Percentiles rank a stretch among this genome's conserved stretches.
Evolutionary conservation across 176 grass and related monocot species (phyloP).

Genomic region (Zoysia pacifica): DNA sequence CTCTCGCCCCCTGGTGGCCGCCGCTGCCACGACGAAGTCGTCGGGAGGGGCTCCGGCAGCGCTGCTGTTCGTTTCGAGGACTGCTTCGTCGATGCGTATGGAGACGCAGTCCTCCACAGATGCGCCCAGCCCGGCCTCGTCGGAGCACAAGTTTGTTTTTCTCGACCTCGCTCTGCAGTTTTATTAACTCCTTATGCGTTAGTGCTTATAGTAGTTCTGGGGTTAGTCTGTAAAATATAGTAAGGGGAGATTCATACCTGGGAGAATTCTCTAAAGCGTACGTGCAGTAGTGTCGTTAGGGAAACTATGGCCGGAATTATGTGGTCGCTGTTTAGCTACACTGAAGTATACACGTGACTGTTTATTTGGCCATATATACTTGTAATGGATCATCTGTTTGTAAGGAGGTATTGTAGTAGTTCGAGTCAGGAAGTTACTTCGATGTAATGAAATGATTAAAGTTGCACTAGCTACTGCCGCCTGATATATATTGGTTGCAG

Average conservation of each 20-base stretch:
- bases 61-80: slow-evolving; percentile 22
- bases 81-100: slow-evolving; percentile 53
- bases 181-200: not conserved
- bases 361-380: not conserved
- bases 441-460: not conserved
- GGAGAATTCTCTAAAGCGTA: not conserved
- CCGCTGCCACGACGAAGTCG: not conserved
- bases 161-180: not conserved
- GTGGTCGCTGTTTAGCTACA: not conserved
- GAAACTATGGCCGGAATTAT: not conserved
- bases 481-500: not conserved
- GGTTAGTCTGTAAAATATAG: not conserved
- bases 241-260: not conserved
- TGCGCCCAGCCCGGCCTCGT: slow-evolving; percentile 29
- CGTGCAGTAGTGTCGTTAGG: not conserved
- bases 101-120: slow-evolving; percentile 30
- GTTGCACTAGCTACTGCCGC: not conserved
- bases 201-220: not conserved
- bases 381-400: not conserved
- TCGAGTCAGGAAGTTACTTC: not conserved
- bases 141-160: slow-evolving; percentile 53
- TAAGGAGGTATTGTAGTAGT: not conserved
- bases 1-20: slow-evolving; percentile 4
- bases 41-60: slow-evolving; percentile 2
- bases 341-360: not conserved